Percentiles rank a stretch among this genome's conserved stretches.
Conservation (phyloP, 1,139 yeast genomes). For the Blastobotrys elegans region DNA sequence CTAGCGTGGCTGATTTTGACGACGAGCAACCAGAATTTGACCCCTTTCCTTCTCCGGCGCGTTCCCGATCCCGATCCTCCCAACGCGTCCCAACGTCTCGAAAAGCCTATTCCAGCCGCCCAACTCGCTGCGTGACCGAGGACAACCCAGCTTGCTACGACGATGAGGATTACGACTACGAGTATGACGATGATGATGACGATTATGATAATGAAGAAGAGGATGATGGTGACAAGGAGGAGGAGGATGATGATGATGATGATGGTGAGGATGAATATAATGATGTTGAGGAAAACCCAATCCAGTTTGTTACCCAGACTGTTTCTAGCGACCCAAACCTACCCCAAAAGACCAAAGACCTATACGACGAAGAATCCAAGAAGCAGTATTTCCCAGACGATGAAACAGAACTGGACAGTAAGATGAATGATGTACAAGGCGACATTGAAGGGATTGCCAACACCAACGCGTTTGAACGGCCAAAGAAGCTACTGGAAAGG, state of each 20-base stretch:
- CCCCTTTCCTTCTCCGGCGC: not conserved
- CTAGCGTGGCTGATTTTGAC: too few species aligned
- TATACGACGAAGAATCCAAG: conserved; percentile 8
- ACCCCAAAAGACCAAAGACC: not conserved
- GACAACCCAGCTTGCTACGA: not conserved
- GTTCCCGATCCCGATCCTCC: not conserved
- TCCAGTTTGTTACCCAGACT: not conserved
- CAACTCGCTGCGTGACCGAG: not conserved
- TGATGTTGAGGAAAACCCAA: not conserved
- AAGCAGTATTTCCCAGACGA: not conserved
- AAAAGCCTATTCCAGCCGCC: not conserved
- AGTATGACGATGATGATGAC: conserved; percentile 7
- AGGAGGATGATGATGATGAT: conserved; percentile 9
- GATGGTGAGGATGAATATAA: conserved; percentile 2
- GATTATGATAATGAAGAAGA: conserved; percentile 10
- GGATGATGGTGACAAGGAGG: conserved; percentile 3
- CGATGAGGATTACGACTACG: conserved; percentile 10
- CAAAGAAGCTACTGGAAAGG: not conserved
- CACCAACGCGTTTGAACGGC: not conserved
- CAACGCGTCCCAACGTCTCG: not conserved
- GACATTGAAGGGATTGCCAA: not conserved
- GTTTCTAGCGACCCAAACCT: not conserved
- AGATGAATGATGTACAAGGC: not conserved
- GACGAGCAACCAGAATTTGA: too few species aligned
- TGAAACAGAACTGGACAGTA: conserved; percentile 4